Evolutionary conservation across 352 stramenopile species (phyloP).

Genomic region (Phytophthora meadii): DNA sequence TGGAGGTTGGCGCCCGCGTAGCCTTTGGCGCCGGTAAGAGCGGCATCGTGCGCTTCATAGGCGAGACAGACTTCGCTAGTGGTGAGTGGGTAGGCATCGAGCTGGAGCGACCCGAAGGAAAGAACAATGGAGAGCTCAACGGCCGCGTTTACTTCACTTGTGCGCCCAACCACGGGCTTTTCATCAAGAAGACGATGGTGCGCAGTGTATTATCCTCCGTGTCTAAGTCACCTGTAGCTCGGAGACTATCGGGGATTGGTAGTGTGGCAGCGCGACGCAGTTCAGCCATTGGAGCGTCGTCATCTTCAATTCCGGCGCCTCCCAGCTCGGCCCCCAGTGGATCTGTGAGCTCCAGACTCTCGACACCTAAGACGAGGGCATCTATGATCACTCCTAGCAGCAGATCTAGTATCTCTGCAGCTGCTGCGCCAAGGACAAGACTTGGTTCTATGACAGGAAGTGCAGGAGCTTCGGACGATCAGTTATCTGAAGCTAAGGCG

Average conservation of each 20-base stretch:
- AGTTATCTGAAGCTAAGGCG: conserved; percentile 56
- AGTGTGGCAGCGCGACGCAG: conserved; percentile 5
- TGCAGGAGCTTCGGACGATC: conserved; percentile 41
- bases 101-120: conserved; percentile 77
- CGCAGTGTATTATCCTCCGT: conserved; percentile 37
- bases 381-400: conserved; percentile 29
- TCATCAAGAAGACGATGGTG: conserved; percentile 63
- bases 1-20: conserved; percentile 69
- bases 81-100: conserved; percentile 88
- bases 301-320: conserved; percentile 16
- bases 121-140: conserved; percentile 89
- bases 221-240: conserved; percentile 47
- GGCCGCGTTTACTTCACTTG: conserved; percentile 85
- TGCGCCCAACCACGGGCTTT: conserved; percentile 72
- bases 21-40: conserved; percentile 74
- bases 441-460: conserved; percentile 41
- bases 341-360: conserved; percentile 21
- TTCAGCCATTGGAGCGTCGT: conserved; percentile 8
- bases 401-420: conserved; percentile 10
- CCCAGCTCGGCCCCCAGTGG: not conserved
- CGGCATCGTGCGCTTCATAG: conserved; percentile 78
- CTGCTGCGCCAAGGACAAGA: conserved; percentile 13
- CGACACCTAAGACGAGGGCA: conserved; percentile 18
- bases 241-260: conserved; percentile 40
- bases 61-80: conserved; percentile 77